Base-by-base conservation (phyloP, 306 rosid species). In the Hippophae rhamnoides region DNA sequence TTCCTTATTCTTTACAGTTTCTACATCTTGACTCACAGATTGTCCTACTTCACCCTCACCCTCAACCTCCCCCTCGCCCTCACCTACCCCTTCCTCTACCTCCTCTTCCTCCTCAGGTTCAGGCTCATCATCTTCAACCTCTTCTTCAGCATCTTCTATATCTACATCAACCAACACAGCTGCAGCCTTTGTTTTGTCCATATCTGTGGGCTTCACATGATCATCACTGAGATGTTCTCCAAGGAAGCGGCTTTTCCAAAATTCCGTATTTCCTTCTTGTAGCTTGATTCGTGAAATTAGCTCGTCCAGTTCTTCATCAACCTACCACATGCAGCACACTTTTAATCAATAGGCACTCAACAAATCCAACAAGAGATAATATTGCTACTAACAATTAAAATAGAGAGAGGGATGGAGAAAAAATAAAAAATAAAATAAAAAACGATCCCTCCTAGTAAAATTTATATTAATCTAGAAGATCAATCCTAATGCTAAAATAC, bases 271-370 rank as follows among this genome's bases (percentile, higher is more conserved):
- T 70, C 96, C 98, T 76, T 92, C 96, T 54, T 92, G 61, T 61
- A 92, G 81, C 81, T 77, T 67, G 76, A 92, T 80, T 43, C 89
- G 82, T 66, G 95, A 83, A 62, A 88, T 88, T 57, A 88, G 79
- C 66, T 77, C 86, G 72, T 92, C 95, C 62, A 92, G 69, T 77
- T 92, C 93, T 80, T 87, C 98, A 82, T 88, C 96, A 74, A 88
- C 85, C 96, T 92, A 68, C 50, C 40, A 77, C 65, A 67, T 65
- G 47, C 56, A 69, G 14, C 65, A 63, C 41, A 67, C 71, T 72
- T 51, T 48, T 13, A 61, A 62, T 57, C 61, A 46, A 72, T 50
- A 61, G 63, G 47, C 56, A 49, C 62, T 52, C 50, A 38, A 44
- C 41, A 63, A 53, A 54, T 41, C 51, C 52, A 13, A 49, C 52